These are phyloP conservation scores for Gomphus sp. DNA, from an alignment of 1,284 basidiomycete species.

Conservation along the genomic window DNA sequence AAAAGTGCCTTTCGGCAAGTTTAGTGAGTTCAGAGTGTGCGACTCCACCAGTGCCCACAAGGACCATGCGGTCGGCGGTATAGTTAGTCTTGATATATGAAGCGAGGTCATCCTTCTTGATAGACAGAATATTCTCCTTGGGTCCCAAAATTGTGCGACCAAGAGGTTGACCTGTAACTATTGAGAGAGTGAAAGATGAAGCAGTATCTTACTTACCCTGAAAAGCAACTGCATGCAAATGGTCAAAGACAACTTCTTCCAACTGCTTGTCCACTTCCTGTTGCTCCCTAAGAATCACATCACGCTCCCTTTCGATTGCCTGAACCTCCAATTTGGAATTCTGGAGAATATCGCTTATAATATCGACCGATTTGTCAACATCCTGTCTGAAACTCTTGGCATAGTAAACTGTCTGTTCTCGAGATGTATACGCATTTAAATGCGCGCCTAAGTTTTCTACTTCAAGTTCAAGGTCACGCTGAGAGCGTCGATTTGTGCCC, in stretches of 20 bases:
- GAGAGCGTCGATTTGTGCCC: slow-evolving; percentile 85
- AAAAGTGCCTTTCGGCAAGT: slow-evolving; percentile 93
- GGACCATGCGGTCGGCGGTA: slow-evolving; percentile 97
- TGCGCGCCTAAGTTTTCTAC: slow-evolving; percentile 98
- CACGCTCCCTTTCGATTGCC: slow-evolving; percentile 93
- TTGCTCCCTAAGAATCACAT: slow-evolving; percentile 96
- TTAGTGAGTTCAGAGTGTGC: slow-evolving; percentile 91
- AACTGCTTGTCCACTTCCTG: slow-evolving; percentile 99
- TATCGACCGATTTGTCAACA: slow-evolving; percentile 86
- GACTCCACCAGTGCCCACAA: slow-evolving; percentile 95
- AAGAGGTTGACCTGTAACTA: slow-evolving; percentile 70
- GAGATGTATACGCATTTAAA: slow-evolving; percentile 96
- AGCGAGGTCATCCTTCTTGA: slow-evolving; percentile 84
- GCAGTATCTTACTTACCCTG: slow-evolving; percentile 48
- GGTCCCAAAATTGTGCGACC: slow-evolving; percentile 98
- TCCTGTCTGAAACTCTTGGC: slow-evolving; percentile 99
- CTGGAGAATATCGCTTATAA: slow-evolving; percentile 97
- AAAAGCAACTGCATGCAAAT: slow-evolving; percentile 95
- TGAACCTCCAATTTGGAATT: slow-evolving; percentile 89
- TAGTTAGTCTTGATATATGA: slow-evolving; percentile 98
- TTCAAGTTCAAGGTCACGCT: slow-evolving; percentile 92
- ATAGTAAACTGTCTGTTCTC: slow-evolving; percentile 99
- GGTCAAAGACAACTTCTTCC: slow-evolving; percentile 98
- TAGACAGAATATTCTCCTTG: slow-evolving; percentile 93
- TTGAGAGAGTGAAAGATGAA: slow-evolving; percentile 12